phyloP scores from a whole-genome alignment of 1,139 yeast genomes.

The Suhomyces terraborum region DNA sequence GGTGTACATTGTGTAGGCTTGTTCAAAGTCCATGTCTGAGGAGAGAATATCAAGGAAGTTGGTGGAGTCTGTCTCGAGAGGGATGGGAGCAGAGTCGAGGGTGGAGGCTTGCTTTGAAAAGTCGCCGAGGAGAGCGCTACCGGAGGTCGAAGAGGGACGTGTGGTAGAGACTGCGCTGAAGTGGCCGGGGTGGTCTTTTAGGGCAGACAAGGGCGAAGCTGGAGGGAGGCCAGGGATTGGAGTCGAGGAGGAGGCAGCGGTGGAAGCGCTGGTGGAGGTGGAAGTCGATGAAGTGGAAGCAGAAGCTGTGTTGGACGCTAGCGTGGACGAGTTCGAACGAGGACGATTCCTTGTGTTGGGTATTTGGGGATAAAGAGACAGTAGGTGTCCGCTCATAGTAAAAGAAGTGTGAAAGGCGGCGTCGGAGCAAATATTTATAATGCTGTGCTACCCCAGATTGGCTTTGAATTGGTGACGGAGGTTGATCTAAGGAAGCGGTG shows the following conservation, averaged over 20 bases:
- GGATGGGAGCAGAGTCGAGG: slow-evolving; percentile 1
- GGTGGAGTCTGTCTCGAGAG: neutral
- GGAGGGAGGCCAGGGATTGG: no score
- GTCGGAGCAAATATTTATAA: slow-evolving; percentile 11
- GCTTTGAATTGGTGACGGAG: slow-evolving; percentile 5
- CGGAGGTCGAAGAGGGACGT: neutral
- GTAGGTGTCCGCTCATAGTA: slow-evolving; percentile 9
- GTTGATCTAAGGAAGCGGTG: slow-evolving; percentile 10
- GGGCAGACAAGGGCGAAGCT: neutral
- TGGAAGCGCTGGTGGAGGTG: no score
- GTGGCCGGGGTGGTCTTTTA: neutral
- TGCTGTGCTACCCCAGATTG: slow-evolving; percentile 14
- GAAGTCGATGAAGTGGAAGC: no score
- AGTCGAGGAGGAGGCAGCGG: no score
- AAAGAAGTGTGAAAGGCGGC: slow-evolving; percentile 3
- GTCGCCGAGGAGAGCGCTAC: neutral
- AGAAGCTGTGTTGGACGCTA: no score
- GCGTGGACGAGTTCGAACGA: neutral
- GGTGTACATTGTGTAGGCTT: slow-evolving; percentile 46
- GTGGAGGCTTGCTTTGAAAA: neutral
- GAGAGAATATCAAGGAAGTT: slow-evolving; percentile 20
- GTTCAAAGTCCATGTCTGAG: slow-evolving; percentile 51
- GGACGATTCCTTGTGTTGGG: neutral
- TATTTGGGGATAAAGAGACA: slow-evolving; percentile 2
- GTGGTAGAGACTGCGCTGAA: neutral